Conservation (phyloP, 2,329 filamentous ascomycete genomes). For the Scleromitrula shiraiana region DNA sequence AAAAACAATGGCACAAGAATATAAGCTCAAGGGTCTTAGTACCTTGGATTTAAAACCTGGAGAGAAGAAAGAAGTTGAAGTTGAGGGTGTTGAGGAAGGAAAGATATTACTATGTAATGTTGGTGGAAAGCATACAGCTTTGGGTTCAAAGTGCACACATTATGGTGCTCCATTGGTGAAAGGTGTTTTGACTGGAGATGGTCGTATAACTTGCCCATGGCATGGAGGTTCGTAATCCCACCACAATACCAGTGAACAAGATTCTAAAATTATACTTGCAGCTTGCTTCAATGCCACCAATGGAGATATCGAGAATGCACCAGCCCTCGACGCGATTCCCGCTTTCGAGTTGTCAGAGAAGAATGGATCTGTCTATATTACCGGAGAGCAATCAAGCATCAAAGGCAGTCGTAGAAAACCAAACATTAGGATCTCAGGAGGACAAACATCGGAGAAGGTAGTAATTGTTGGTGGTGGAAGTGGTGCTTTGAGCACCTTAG, state of each 20-base stretch:
- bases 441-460: conserved; percentile 52
- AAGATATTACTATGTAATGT: conserved; percentile 83
- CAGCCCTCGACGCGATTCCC: conserved; percentile 77
- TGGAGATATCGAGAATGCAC: conserved; percentile 92
- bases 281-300: conserved; percentile 88
- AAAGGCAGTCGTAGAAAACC: conserved; percentile 68
- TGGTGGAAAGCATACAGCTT: conserved; percentile 66
- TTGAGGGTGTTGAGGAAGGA: conserved; percentile 78
- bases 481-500: conserved; percentile 71
- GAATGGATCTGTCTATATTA: conserved; percentile 76
- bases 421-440: conserved; percentile 60
- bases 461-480: conserved; percentile 86
- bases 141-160: conserved; percentile 80
- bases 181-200: conserved; percentile 74
- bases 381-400: conserved; percentile 69
- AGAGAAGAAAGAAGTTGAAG: conserved; percentile 81
- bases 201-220: conserved; percentile 89
- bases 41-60: conserved; percentile 68
- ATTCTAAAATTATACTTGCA: conserved; percentile 29
- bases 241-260: background rate
- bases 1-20: conserved; percentile 41
- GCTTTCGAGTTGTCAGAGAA: conserved; percentile 76
- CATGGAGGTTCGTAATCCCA: conserved; percentile 62
- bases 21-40: conserved; percentile 67
- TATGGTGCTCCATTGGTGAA: conserved; percentile 86